These are phyloP conservation scores for Litchi chinensis DNA, from an alignment of 345 rosid species.

Conservation along the genomic window DNA sequence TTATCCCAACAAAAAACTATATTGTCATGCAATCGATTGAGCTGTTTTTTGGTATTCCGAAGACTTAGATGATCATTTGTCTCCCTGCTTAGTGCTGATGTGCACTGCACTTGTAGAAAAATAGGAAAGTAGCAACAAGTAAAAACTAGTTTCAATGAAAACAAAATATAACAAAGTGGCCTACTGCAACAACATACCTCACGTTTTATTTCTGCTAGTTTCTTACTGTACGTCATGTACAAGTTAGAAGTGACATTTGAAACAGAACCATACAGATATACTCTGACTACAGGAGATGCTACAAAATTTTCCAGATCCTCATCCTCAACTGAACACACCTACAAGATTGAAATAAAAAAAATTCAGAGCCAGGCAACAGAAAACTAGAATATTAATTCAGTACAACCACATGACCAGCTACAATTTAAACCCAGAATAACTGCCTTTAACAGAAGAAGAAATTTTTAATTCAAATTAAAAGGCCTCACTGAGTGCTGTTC, in stretches of 20 bases:
- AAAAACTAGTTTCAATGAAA: slow-evolving; percentile 23
- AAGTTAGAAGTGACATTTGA: slow-evolving; percentile 34
- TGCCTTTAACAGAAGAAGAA: neutral
- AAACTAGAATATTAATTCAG: slow-evolving; percentile 11
- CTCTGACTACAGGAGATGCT: slow-evolving; percentile 69
- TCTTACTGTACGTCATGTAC: slow-evolving; percentile 27
- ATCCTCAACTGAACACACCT: slow-evolving; percentile 83
- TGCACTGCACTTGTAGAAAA: slow-evolving; percentile 61
- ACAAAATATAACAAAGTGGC: slow-evolving; percentile 20
- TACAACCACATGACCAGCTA: neutral
- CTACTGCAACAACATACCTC: slow-evolving; percentile 45
- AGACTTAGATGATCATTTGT: slow-evolving; percentile 46
- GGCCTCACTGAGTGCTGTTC: neutral
- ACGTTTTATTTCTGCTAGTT: slow-evolving; percentile 58
- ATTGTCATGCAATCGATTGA: slow-evolving; percentile 69
- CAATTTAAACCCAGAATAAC: neutral
- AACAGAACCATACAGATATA: slow-evolving; percentile 59
- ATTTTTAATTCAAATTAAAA: neutral
- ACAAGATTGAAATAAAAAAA: slow-evolving; percentile 15
- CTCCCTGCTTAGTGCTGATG: slow-evolving; percentile 50
- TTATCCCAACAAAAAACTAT: slow-evolving; percentile 59
- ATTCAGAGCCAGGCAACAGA: neutral
- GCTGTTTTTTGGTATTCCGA: slow-evolving; percentile 56
- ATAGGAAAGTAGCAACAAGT: slow-evolving; percentile 23
- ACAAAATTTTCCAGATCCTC: slow-evolving; percentile 64